phyloP scores from a whole-genome alignment of 768 basidiomycete genomes.

The Suillus luteus region DNA sequence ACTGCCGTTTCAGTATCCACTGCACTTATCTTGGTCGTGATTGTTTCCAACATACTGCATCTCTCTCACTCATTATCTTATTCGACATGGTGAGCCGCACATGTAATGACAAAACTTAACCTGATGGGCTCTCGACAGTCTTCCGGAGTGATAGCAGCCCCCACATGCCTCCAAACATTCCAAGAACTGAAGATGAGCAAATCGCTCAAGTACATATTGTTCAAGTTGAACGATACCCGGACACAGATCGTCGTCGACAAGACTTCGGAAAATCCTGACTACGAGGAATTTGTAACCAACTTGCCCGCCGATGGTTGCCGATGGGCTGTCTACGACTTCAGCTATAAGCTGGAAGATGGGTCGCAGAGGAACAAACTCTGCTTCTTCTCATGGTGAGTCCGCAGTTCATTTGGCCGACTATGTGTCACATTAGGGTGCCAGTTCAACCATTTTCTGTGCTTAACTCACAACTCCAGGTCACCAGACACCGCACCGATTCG shows the following conservation, averaged over 20 bases:
- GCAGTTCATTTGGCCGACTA: neutral
- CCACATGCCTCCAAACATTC: conserved; percentile 45
- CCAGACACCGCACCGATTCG: conserved; percentile 86
- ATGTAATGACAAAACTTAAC: neutral
- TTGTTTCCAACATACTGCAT: conserved; percentile 1
- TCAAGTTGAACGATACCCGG: conserved; percentile 55
- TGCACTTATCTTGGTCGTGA: conserved; percentile 9
- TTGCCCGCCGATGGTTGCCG: conserved; percentile 76
- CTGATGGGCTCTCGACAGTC: conserved; percentile 21
- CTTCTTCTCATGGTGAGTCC: conserved; percentile 82
- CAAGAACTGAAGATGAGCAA: conserved; percentile 33
- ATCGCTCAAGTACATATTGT: conserved; percentile 84
- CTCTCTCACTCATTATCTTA: conserved; percentile 5
- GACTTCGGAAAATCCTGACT: conserved; percentile 49
- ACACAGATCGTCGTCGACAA: conserved; percentile 83
- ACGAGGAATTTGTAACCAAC: conserved; percentile 72
- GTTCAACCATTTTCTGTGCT: neutral
- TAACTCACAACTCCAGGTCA: conserved; percentile 52
- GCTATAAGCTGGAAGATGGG: conserved; percentile 71
- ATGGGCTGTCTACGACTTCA: conserved; percentile 94
- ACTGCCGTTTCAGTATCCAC: conserved; percentile 6
- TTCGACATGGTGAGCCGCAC: conserved; percentile 28
- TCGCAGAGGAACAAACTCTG: conserved; percentile 82
- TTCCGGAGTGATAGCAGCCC: conserved; percentile 49
- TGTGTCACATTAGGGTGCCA: neutral